Evolutionary conservation across 1,284 basidiomycete species (phyloP), one percentile per base, ranked within the genome.

Genomic region (Amylostereum areolatum): DNA sequence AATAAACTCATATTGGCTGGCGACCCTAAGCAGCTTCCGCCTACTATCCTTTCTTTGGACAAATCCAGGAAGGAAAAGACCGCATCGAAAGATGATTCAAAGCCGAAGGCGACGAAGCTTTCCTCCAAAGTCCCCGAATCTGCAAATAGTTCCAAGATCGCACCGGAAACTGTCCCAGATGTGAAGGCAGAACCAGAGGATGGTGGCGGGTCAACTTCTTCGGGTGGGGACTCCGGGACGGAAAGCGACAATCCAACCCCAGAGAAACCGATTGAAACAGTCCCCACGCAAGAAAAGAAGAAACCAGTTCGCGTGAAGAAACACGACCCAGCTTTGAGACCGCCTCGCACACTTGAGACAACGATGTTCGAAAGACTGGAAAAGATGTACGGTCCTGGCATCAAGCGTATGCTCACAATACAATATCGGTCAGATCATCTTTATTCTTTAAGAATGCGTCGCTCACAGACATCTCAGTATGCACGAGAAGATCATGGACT

Each of bases 281-380:
- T 45, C 42, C 27, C 32, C 43, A 24, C 32, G 25, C 18, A 27
- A 43, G 42, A 46, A 37, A 24, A n/a, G 55, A 50, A 1, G 50
- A 27, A n/a, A 54, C 50, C 1, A 50, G 47, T 11, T 39, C 12
- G 18, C 10, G 30, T 11, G 18, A 43, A 18, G 8, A 25, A 29
- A 11, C 8, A 7, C 11, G 25, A 45, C 54, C 48, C 8, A 45
- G 57, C 68, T 11, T 67, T 92, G 5, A 67, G 71, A 12, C 85
- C 86, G 3, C 87, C 92, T 1, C 75, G 75, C 11, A 83, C 91
- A 0, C 70, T 99, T 18, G 90, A 95, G 62, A 87, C 81, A 1
- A 98, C 96, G 0, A 73, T 98, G 28, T 99, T 99, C 60, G 91
- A 95, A 53, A 81, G 96, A 5, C 70, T 97, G 3, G 89, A 98